A percentile compares a stretch with the other conserved stretches of the same genome.
Evolutionary conservation across 208 protist species (phyloP).

Genomic region (Trypanosoma vivax): DNA sequence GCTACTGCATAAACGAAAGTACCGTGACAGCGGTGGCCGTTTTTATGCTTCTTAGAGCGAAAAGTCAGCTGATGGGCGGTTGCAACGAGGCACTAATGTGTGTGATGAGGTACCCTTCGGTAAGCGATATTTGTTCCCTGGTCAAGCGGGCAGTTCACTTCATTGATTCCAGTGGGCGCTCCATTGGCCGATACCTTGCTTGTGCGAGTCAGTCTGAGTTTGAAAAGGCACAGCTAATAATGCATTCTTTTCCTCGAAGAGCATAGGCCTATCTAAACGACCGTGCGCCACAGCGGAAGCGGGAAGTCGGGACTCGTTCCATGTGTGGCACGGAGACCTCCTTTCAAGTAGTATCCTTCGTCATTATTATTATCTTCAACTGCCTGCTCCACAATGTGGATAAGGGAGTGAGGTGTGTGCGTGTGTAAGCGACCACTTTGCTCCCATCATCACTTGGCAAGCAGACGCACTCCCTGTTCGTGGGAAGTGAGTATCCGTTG

Average conservation of each 20-base stretch:
- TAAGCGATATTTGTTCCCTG: conserved; percentile 35
- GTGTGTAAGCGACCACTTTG: too few relatives aligned
- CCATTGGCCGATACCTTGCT: conserved; percentile 12
- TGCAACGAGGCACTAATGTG: conserved; percentile 33
- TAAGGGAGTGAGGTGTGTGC: conserved; percentile 23
- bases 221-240: neutral
- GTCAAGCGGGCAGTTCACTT: conserved; percentile 16
- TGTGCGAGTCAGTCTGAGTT: neutral
- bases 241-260: too few relatives aligned
- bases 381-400: conserved; percentile 6
- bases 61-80: conserved; percentile 26
- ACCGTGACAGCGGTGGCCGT: conserved; percentile 44
- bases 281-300: too few relatives aligned
- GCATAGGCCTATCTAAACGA: too few relatives aligned
- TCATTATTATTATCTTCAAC: too few relatives aligned
- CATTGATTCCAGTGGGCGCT: conserved; percentile 1
- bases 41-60: conserved; percentile 54
- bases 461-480: too few relatives aligned
- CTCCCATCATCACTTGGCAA: too few relatives aligned
- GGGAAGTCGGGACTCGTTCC: too few relatives aligned
- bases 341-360: too few relatives aligned
- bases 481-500: too few relatives aligned
- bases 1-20: conserved; percentile 37
- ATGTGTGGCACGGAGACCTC: too few relatives aligned
- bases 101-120: conserved; percentile 82